These are phyloP conservation scores for Capronia coronata DNA, from an alignment of 2,329 filamentous ascomycete species.

Conservation along the genomic window DNA sequence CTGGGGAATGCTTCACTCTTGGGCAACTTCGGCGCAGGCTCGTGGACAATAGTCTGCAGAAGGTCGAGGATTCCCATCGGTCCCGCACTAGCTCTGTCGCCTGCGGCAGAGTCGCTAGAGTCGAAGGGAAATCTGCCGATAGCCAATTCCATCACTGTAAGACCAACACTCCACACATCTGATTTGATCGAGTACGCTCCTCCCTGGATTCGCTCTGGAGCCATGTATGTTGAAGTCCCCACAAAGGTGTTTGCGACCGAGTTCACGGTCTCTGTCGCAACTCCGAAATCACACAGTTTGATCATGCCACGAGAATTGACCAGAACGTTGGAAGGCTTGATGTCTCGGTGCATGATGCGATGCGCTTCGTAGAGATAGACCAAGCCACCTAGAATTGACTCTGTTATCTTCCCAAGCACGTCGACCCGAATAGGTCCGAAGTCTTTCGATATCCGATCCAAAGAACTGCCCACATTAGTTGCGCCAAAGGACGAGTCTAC, in stretches of 20 bases:
- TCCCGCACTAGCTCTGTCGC: constrained; percentile 57
- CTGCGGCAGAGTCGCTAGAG: constrained; percentile 69
- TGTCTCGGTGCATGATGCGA: constrained; percentile 98
- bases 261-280: constrained; percentile 96
- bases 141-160: constrained; percentile 92
- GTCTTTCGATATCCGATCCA: constrained; percentile 87
- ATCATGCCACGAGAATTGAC: constrained; percentile 92
- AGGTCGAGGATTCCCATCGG: constrained; percentile 94
- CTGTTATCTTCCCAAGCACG: constrained; percentile 94
- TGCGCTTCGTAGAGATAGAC: constrained; percentile 93
- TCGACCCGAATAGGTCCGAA: constrained; percentile 95
- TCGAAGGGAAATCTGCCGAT: constrained; percentile 97
- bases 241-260: constrained; percentile 98
- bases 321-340: constrained; percentile 96
- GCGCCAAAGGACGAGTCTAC: constrained; percentile 14
- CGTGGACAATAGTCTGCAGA: constrained; percentile 93
- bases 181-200: constrained; percentile 97
- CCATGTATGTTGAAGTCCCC: constrained; percentile 98
- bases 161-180: constrained; percentile 96
- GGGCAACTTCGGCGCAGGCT: constrained; percentile 84
- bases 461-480: constrained; percentile 54
- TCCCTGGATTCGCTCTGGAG: constrained; percentile 93
- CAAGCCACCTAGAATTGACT: constrained; percentile 85
- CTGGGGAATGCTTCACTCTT: constrained; percentile 96
- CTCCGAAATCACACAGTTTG: constrained; percentile 97